Conservation (phyloP, 2,329 filamentous ascomycete genomes). For the Xylaria sp. region DNA sequence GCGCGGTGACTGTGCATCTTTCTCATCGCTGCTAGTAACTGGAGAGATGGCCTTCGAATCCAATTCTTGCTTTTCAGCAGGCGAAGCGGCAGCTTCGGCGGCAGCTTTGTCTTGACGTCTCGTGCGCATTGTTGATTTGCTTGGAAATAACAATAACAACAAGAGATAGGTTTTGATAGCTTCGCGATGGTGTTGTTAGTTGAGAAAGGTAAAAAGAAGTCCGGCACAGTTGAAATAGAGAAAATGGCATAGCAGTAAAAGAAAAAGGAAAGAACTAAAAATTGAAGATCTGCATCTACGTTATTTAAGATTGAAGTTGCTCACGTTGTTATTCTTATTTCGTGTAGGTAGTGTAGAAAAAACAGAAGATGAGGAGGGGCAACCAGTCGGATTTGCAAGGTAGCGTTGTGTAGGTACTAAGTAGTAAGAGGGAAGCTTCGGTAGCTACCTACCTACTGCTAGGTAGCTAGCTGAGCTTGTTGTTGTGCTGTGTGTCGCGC, state of each 20-base stretch:
- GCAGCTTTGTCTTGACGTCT: constrained; percentile 37
- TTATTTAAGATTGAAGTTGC: constrained; percentile 8
- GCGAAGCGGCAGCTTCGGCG: constrained; percentile 22
- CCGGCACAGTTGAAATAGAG: background rate
- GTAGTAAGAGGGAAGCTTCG: background rate
- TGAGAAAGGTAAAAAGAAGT: background rate
- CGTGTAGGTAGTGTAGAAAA: constrained; percentile 10
- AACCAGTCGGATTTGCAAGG: constrained; percentile 14
- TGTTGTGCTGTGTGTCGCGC: background rate
- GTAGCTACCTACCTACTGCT: background rate
- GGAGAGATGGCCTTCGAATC: constrained; percentile 18
- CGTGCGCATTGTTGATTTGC: constrained; percentile 37
- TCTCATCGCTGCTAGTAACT: constrained; percentile 5
- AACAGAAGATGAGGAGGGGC: constrained; percentile 32
- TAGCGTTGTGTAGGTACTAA: background rate
- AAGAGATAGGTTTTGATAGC: background rate
- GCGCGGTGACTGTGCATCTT: constrained; percentile 30
- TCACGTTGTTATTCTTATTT: background rate
- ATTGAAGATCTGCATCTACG: background rate
- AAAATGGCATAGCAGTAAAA: background rate
- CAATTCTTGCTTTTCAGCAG: constrained; percentile 15
- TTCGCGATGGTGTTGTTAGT: background rate
- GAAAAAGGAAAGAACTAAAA: background rate
- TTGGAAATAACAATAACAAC: background rate
- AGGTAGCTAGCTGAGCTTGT: too few relatives aligned